Base-by-base conservation (phyloP, 306 rosid species). In the Medicago truncatula region DNA sequence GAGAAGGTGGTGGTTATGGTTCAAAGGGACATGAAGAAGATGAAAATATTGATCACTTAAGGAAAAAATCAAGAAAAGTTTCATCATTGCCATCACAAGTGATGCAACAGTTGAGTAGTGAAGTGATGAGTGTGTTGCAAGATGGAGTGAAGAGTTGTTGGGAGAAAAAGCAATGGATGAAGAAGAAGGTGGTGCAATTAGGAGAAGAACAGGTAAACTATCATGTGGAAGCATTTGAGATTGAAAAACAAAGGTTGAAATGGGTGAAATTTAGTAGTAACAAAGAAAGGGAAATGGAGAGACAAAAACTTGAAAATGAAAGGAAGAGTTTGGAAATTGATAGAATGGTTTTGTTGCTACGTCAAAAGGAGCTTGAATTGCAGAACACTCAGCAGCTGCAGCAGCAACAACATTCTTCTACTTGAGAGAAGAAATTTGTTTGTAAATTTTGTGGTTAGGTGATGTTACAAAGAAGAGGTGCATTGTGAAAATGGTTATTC, bases 121-220 rank as follows among this genome's bases (percentile, higher is more conserved):
- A 95, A 46, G 69, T 90, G 59, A 81, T 6, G 11, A 86, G 67
- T 4, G 89, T 92, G 81, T 7, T 90, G 20, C 91, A 88, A 81
- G 99, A 95, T 68, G 91, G 82, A 6, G 80, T 79, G 1, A 89
- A 81, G 80, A 95, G 86, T 38, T 12, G 57, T 0, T 84, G 88
- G 92, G 99, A 92, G 84, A 92, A 90, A 69, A 85, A 89, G 84
- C 96, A 86, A n/a, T 95, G 97, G 97, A 79, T 95, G 85, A 89
- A 85, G 75, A 67, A 70, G 20, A 88, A 81, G 60, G 15, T 86
- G 64, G 12, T 92, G 21, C 82, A 84, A 57, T 77, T 92, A 77
- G 97, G 88, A 78, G 96, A 95, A 77, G 89, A 89, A 75, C 83
- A 83, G 18, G 63, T 95, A 46, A 74, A 67, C 8, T 90, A 67